These are phyloP conservation scores for Paraphaeosphaeria sporulosa DNA, from an alignment of 2,329 filamentous ascomycete genomes.

Conservation along the genomic window DNA sequence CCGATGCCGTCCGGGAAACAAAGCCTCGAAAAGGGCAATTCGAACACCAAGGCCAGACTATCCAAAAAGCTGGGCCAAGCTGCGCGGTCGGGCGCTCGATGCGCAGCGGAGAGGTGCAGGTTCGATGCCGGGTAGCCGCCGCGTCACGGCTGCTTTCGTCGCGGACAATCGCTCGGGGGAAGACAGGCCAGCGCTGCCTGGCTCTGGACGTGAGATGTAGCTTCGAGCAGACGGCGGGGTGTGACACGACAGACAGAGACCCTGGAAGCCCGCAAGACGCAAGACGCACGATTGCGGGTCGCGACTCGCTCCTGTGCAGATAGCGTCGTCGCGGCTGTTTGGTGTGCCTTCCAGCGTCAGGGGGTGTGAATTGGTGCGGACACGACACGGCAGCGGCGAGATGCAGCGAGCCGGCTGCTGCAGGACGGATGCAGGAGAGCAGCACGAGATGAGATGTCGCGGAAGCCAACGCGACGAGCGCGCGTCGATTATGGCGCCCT, in stretches of 20 bases:
- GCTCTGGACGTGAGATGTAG: slow-evolving; percentile 5
- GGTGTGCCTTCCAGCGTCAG: slow-evolving; percentile 8
- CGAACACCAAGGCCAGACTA: slow-evolving; percentile 13
- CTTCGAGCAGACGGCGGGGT: slow-evolving; percentile 6
- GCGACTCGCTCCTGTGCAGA: slow-evolving; percentile 7
- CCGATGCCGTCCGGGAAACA: slow-evolving; percentile 24
- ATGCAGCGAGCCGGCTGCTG: slow-evolving; percentile 12
- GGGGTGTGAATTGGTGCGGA: slow-evolving; percentile 14
- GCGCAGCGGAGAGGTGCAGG: slow-evolving; percentile 15
- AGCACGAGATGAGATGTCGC: slow-evolving; percentile 1
- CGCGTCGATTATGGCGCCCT: slow-evolving; percentile 2
- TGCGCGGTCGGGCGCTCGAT: not conserved
- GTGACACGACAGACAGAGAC: slow-evolving; percentile 13
- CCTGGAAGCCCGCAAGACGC: slow-evolving; percentile 3
- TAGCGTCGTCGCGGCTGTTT: slow-evolving; percentile 15
- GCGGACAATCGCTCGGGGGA: not conserved
- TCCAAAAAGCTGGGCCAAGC: slow-evolving; percentile 1
- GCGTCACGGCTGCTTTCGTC: slow-evolving; percentile 4
- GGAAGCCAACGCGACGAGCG: slow-evolving; percentile 2
- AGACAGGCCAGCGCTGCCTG: slow-evolving; percentile 17
- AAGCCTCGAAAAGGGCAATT: slow-evolving; percentile 19
- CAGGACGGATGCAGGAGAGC: not conserved
- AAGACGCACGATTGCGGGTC: slow-evolving; percentile 13
- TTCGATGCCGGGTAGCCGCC: slow-evolving; percentile 14
- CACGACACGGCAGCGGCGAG: not conserved